Evolutionary conservation across 2,329 filamentous ascomycete genomes (phyloP), one percentile per base, ranked within the genome.

Genomic region (Trichophyton benhamiae): DNA sequence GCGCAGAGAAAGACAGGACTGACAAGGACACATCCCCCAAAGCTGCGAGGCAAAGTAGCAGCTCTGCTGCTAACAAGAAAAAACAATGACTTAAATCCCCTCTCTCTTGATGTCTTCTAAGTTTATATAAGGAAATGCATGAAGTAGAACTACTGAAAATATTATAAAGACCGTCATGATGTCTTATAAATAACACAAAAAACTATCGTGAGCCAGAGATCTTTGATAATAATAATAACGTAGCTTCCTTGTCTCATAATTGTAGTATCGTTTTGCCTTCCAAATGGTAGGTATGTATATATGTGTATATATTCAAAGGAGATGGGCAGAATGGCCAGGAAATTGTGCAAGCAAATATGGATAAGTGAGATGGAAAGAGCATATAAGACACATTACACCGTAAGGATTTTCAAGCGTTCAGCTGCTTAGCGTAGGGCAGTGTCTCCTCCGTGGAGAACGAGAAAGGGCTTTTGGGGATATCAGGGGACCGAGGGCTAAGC

Each of bases 401-500:
- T 8, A 22, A 46, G 7, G 17, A 13, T n/a, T 44, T 7, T 64
- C 42, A 64, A 57, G 60, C 61, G 46, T 63, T 64, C 27, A 62
- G 17, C 48, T 61, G 62, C 48, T 62, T 63, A 27, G 61, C 63
- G 65, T 67, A 69, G 61, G 60, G 68, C 64, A 65, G 66, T 46
- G 70, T 75, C 64, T 78, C 76, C 49, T 71, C 68, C n/a, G 72
- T 71, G 33, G 76, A 73, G 70, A 86, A 83, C 2, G 81, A 83
- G 70, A 96, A 96, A 0, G 90, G 91, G 69, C 88, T 91, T 67
- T 85, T 88, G 60, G 85, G 84, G 79, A 94, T 90, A 67, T 95
- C 90, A 0, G 91, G 91, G 68, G 88, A 91, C 58, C 91, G 80
- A 0, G 91, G 91, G 68, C 88, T 92, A 76, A 96, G 84, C 1